Percentiles rank a stretch among this genome's conserved stretches.
Evolutionary conservation across 495 filamentous ascomycete species (phyloP).

Genomic region (Aspergillus sclerotioniger): DNA sequence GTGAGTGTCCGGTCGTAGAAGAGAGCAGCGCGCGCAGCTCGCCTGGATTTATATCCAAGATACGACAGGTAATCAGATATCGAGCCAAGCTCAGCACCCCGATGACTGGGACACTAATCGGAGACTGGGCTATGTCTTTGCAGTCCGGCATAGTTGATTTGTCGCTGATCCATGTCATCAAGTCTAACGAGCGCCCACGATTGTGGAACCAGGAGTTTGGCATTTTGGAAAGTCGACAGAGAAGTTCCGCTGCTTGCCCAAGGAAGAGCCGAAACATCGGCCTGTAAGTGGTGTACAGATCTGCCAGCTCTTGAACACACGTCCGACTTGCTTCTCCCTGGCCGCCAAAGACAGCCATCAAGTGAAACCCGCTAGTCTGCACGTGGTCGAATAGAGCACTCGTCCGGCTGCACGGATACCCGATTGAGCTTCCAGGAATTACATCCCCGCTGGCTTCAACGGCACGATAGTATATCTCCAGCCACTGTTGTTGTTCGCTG

Average conservation of each 20-base stretch:
- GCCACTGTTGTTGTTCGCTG: conserved; percentile 10
- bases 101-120: conserved; percentile 35
- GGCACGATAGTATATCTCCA: conserved; percentile 20
- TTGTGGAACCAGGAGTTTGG: conserved; percentile 11
- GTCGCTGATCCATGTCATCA: conserved; percentile 25
- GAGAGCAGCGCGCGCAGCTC: conserved; percentile 23
- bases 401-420: neutral
- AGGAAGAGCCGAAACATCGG: conserved; percentile 19
- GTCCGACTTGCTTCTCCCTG: conserved; percentile 24
- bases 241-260: conserved; percentile 14
- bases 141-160: conserved; percentile 11
- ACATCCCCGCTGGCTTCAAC: conserved; percentile 4
- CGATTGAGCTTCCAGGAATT: neutral
- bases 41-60: conserved; percentile 25
- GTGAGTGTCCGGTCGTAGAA: conserved; percentile 34
- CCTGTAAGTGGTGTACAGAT: conserved; percentile 21
- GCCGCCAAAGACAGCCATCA: conserved; percentile 27
- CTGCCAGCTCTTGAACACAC: conserved; percentile 21
- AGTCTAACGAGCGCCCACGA: conserved; percentile 14
- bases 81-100: conserved; percentile 27
- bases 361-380: conserved; percentile 12
- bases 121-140: conserved; percentile 24
- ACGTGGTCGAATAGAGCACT: conserved; percentile 21
- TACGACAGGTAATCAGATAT: conserved; percentile 26
- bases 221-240: conserved; percentile 15